A percentile compares a stretch with the other conserved stretches of the same genome.
phyloP scores from a whole-genome alignment of 768 basidiomycete species.

The Russula vinacea region DNA sequence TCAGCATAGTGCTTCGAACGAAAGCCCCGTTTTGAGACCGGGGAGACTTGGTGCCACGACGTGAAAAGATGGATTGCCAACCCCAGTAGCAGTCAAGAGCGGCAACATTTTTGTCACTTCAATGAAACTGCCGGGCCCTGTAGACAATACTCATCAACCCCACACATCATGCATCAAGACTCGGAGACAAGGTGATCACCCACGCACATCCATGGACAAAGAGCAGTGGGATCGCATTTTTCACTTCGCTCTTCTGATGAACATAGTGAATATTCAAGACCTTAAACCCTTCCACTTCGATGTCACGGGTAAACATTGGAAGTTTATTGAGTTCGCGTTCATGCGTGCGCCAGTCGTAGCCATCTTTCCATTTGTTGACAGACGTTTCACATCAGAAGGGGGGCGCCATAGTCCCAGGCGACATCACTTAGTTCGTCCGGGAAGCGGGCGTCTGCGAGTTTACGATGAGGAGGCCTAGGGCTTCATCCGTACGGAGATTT shows the following conservation, averaged over 20 bases:
- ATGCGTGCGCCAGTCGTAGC: slow-evolving; percentile 36
- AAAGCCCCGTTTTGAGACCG: slow-evolving; percentile 41
- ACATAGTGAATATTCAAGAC: slow-evolving; percentile 40
- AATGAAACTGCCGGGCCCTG: slow-evolving; percentile 26
- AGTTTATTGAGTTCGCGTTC: slow-evolving; percentile 38
- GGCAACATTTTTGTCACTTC: slow-evolving; percentile 59
- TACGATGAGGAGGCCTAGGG: slow-evolving; percentile 44
- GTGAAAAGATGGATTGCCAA: slow-evolving; percentile 55
- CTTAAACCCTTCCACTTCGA: slow-evolving; percentile 37
- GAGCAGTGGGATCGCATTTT: slow-evolving; percentile 35
- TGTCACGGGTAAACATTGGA: slow-evolving; percentile 39
- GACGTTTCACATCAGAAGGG: slow-evolving; percentile 33
- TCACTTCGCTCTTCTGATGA: slow-evolving; percentile 35
- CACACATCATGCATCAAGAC: not conserved
- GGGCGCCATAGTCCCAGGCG: slow-evolving; percentile 49
- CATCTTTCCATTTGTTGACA: slow-evolving; percentile 35
- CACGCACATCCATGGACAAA: slow-evolving; percentile 38
- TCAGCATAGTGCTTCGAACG: slow-evolving; percentile 31
- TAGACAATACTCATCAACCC: not conserved
- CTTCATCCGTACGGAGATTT: slow-evolving; percentile 45
- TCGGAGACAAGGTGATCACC: not conserved
- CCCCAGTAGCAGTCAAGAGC: slow-evolving; percentile 43
- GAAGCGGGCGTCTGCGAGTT: slow-evolving; percentile 48
- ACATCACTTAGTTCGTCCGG: slow-evolving; percentile 58
- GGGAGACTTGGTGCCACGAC: slow-evolving; percentile 59